These are phyloP conservation scores for Symmetrospora coprosmae DNA, from an alignment of 768 basidiomycete genomes.

Conservation along the genomic window DNA sequence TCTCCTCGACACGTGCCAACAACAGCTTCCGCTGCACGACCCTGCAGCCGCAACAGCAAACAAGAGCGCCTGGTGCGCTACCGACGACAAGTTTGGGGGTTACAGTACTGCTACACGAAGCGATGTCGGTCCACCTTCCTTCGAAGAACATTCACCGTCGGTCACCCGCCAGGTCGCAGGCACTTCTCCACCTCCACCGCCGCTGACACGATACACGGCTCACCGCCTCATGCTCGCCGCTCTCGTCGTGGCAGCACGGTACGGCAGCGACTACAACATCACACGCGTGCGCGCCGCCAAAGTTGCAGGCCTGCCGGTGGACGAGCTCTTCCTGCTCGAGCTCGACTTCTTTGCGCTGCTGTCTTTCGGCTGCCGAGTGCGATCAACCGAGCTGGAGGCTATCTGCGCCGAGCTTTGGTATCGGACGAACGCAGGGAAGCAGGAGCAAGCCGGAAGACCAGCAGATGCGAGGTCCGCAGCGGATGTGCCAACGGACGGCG, in stretches of 20 bases:
- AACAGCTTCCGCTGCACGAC: too few relatives aligned
- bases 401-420: too few relatives aligned
- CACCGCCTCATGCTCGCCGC: constrained; percentile 27
- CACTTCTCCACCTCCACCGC: constrained; percentile 13
- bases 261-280: constrained; percentile 23
- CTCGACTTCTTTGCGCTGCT: constrained; percentile 24
- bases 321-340: constrained; percentile 26
- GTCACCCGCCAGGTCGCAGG: background rate
- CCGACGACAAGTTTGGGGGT: too few relatives aligned
- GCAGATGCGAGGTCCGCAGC: too few relatives aligned
- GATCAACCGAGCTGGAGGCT: background rate
- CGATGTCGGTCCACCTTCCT: too few relatives aligned
- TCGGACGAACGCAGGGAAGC: too few relatives aligned
- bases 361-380: constrained; percentile 8
- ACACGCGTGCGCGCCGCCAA: constrained; percentile 25
- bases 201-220: constrained; percentile 26
- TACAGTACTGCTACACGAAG: too few relatives aligned
- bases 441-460: too few relatives aligned
- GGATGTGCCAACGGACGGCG: too few relatives aligned
- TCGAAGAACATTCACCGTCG: background rate
- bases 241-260: constrained; percentile 26
- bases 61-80: too few relatives aligned
- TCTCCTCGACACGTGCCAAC: too few relatives aligned
- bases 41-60: too few relatives aligned
- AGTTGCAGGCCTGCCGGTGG: constrained; percentile 25